These are phyloP conservation scores for Leucocoprinus sp. DNA, from an alignment of 768 basidiomycete genomes.

Conservation along the genomic window DNA sequence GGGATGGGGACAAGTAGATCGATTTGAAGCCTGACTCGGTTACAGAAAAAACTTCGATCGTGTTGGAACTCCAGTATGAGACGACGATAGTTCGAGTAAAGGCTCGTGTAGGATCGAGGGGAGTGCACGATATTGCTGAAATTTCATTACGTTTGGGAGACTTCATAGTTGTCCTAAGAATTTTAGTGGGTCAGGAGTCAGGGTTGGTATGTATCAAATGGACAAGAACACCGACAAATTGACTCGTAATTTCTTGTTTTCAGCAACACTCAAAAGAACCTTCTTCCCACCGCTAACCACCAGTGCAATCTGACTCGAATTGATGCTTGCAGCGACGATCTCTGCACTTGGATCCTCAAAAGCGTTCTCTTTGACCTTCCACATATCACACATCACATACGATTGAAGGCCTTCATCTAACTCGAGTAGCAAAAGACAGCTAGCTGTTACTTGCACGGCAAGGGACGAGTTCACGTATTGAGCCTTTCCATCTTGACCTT, in stretches of 20 bases:
- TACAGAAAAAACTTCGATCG: conserved; percentile 46
- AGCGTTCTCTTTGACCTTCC: conserved; percentile 18
- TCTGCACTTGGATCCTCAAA: conserved; percentile 19
- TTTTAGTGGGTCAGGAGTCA: too few relatives aligned
- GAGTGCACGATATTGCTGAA: conserved; percentile 60
- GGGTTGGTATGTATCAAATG: not conserved
- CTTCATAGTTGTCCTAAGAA: not conserved
- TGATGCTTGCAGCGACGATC: conserved; percentile 64
- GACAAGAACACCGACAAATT: conserved; percentile 14
- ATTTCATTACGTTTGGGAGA: conserved; percentile 35
- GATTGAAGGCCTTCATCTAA: conserved; percentile 36
- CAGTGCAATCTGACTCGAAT: conserved; percentile 57
- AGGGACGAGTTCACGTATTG: conserved; percentile 41
- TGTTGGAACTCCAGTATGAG: conserved; percentile 71
- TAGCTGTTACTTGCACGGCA: conserved; percentile 66
- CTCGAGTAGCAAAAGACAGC: conserved; percentile 46
- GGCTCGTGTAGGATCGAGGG: conserved; percentile 37
- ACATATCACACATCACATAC: conserved; percentile 35
- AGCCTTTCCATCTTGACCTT: conserved; percentile 19
- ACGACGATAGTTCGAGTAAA: conserved; percentile 47
- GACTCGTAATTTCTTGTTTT: conserved; percentile 20
- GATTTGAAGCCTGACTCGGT: conserved; percentile 18
- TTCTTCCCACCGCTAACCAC: conserved; percentile 49
- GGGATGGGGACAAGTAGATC: conserved; percentile 26
- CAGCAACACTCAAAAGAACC: conserved; percentile 39